Percentiles rank a stretch among this genome's conserved stretches.
phyloP scores from a whole-genome alignment of 2,329 filamentous ascomycete genomes.

The Talaromyces sp. region DNA sequence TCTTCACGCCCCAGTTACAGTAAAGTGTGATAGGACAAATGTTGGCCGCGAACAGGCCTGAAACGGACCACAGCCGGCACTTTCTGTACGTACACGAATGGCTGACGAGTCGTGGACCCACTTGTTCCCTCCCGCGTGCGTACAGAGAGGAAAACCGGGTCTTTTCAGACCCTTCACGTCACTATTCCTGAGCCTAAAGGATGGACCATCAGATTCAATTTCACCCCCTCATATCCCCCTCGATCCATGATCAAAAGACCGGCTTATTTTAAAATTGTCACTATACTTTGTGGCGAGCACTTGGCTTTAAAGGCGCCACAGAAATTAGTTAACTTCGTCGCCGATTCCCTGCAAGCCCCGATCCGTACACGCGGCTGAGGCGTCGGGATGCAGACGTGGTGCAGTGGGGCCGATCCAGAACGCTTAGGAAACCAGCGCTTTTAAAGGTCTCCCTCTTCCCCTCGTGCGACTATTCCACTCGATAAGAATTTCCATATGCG shows the following conservation, averaged over 20 bases:
- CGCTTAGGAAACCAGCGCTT: not conserved
- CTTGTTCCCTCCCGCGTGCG: not conserved
- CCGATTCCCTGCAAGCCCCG: not conserved
- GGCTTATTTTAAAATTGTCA: too few species aligned
- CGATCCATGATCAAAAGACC: too few species aligned
- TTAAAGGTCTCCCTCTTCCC: conserved; percentile 8
- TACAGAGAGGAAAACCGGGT: not conserved
- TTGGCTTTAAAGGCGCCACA: too few species aligned
- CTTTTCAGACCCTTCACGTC: not conserved
- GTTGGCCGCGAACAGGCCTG: not conserved
- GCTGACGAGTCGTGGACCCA: conserved; percentile 18
- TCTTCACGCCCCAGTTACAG: not conserved
- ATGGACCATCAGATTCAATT: too few species aligned
- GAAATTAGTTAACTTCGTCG: too few species aligned
- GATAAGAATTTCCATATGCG: not conserved
- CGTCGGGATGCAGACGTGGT: conserved; percentile 7
- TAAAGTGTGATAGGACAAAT: not conserved
- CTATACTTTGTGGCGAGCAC: too few species aligned
- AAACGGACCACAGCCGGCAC: not conserved
- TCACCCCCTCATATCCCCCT: too few species aligned
- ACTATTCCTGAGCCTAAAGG: not conserved
- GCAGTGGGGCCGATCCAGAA: conserved; percentile 6
- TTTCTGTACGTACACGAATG: conserved; percentile 5
- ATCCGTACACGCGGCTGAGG: conserved; percentile 7
- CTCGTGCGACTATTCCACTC: conserved; percentile 1